phyloP scores from a whole-genome alignment of 2,329 filamentous ascomycete genomes.

The Curvularia eragrostidis region DNA sequence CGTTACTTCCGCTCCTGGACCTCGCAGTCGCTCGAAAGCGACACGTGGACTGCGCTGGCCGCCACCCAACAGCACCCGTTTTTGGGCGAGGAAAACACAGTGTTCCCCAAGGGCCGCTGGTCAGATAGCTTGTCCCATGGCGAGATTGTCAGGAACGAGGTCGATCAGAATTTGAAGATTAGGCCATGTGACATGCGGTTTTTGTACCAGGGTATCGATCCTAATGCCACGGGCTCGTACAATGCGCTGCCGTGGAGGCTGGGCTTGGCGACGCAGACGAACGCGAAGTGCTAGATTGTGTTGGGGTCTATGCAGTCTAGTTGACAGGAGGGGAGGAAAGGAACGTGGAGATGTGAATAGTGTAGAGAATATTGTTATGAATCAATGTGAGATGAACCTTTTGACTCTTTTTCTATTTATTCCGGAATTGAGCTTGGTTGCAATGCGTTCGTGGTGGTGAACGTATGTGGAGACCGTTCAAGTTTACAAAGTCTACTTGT shows the following conservation, averaged over 20 bases:
- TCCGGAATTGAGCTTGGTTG: too few species aligned
- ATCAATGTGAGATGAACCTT: too few species aligned
- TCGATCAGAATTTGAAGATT: constrained; percentile 51
- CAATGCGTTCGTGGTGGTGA: too few species aligned
- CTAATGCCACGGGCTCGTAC: constrained; percentile 40
- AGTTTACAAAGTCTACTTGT: too few species aligned
- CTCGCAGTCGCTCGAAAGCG: constrained; percentile 38
- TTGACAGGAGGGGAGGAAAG: too few species aligned
- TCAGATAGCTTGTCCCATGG: constrained; percentile 50
- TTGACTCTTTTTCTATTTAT: too few species aligned
- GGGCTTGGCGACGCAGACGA: constrained; percentile 41
- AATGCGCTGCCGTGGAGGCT: constrained; percentile 51
- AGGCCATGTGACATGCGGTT: constrained; percentile 44
- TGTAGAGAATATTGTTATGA: too few species aligned
- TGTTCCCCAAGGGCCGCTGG: constrained; percentile 47
- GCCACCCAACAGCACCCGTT: constrained; percentile 50
- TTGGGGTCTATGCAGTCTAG: too few species aligned
- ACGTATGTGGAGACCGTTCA: too few species aligned
- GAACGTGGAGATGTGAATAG: background rate
- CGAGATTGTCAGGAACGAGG: constrained; percentile 42
- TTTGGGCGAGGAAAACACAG: constrained; percentile 48
- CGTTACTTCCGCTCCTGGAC: constrained; percentile 54
- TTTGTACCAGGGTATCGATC: constrained; percentile 51
- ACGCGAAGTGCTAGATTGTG: constrained; percentile 3
- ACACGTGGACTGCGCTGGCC: constrained; percentile 45